These are phyloP conservation scores for Globisporangium radiosum DNA, from an alignment of 352 stramenopile species.

Conservation along the genomic window DNA sequence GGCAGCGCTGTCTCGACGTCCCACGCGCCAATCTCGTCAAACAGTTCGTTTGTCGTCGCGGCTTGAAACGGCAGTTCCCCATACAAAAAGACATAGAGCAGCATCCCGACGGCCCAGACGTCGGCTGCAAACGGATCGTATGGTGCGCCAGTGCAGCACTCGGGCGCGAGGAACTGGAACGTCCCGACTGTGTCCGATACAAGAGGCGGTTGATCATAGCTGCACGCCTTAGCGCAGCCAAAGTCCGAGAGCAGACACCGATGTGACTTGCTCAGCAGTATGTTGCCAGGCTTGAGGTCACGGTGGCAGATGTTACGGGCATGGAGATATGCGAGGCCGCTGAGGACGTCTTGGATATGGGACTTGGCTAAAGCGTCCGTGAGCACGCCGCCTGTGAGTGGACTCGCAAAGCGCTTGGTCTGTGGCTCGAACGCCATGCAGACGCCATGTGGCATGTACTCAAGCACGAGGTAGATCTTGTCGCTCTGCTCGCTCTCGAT, in stretches of 20 bases:
- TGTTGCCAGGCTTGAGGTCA: constrained; percentile 89
- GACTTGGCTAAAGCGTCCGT: constrained; percentile 53
- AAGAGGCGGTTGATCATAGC: no score
- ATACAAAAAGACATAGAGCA: constrained; percentile 85
- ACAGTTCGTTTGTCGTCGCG: constrained; percentile 64
- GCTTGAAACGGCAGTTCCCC: constrained; percentile 75
- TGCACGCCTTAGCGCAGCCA: constrained; percentile 44
- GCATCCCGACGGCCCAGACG: constrained; percentile 79
- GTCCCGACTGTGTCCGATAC: constrained; percentile 83
- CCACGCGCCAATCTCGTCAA: constrained; percentile 63
- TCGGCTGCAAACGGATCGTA: constrained; percentile 84
- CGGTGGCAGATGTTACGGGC: constrained; percentile 71
- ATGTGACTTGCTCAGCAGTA: constrained; percentile 71
- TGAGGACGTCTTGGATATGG: constrained; percentile 68
- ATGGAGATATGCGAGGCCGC: constrained; percentile 81
- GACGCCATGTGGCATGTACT: constrained; percentile 77
- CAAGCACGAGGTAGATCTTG: constrained; percentile 83
- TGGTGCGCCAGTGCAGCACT: constrained; percentile 75
- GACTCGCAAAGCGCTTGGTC: constrained; percentile 66
- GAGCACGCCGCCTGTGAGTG: constrained; percentile 41
- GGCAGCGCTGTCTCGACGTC: constrained; percentile 33
- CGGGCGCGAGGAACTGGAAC: constrained; percentile 88
- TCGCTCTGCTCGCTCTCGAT: constrained; percentile 72
- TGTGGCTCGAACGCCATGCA: constrained; percentile 78
- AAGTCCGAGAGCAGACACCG: constrained; percentile 87